Conservation (phyloP, 805 yeast species). For the Wickerhamiella azyma region DNA sequence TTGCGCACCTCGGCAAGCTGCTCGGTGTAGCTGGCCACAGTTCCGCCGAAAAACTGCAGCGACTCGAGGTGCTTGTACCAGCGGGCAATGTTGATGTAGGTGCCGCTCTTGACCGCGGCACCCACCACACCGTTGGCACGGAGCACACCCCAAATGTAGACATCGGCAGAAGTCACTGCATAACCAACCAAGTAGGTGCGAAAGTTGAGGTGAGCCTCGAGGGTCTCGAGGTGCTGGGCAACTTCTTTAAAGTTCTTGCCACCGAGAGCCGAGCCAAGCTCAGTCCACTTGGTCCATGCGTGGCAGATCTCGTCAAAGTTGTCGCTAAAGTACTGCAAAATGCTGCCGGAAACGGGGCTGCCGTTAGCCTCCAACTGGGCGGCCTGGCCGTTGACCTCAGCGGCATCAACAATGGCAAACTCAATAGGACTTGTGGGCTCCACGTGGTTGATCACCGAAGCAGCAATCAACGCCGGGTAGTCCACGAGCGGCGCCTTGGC, state of each 20-base stretch:
- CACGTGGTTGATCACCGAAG: slow-evolving; percentile 50
- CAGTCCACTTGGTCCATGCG: slow-evolving; percentile 42
- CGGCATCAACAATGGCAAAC: slow-evolving; percentile 60
- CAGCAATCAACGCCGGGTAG: slow-evolving; percentile 65
- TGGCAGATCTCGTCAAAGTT: slow-evolving; percentile 34
- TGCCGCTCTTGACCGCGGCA: slow-evolving; percentile 72
- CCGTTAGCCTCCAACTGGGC: slow-evolving; percentile 24
- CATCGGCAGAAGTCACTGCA: slow-evolving; percentile 60
- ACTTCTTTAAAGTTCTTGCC: slow-evolving; percentile 83
- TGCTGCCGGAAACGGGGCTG: slow-evolving; percentile 36
- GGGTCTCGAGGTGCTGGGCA: slow-evolving; percentile 58
- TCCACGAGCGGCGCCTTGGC: slow-evolving; percentile 78
- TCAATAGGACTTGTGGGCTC: slow-evolving; percentile 34
- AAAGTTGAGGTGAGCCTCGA: slow-evolving; percentile 74
- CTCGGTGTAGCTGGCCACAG: slow-evolving; percentile 52
- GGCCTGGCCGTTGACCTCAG: slow-evolving; percentile 36
- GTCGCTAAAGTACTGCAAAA: slow-evolving; percentile 26
- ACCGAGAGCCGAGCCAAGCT: slow-evolving; percentile 55
- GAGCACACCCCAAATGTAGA: slow-evolving; percentile 84
- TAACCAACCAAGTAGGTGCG: slow-evolving; percentile 66
- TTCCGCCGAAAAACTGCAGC: slow-evolving; percentile 48
- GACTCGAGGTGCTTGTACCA: slow-evolving; percentile 76
- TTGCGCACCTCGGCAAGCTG: slow-evolving; percentile 64
- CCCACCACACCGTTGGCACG: slow-evolving; percentile 91
- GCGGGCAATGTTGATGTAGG: slow-evolving; percentile 76